phyloP scores from a whole-genome alignment of 2,329 filamentous ascomycete species.

The Penicillium sp. region DNA sequence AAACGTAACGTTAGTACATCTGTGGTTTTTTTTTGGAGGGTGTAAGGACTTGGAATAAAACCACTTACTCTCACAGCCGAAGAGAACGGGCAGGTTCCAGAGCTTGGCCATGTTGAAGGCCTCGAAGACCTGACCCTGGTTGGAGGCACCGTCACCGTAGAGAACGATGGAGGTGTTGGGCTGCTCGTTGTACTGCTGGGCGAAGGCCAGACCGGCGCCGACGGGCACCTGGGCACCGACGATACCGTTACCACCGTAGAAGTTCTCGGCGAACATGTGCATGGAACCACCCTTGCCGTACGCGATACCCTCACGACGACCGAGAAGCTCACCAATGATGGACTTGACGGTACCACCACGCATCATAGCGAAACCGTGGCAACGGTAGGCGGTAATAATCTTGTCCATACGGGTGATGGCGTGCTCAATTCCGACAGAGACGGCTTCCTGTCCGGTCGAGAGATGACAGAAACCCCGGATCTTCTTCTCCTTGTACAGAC shows the following conservation, averaged over 20 bases:
- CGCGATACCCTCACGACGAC: conserved; percentile 91
- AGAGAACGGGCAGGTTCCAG: conserved; percentile 93
- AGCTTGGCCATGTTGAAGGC: conserved; percentile 99
- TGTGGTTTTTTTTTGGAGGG: neutral
- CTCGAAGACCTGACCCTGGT: conserved; percentile 99
- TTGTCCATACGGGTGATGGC: conserved; percentile 89
- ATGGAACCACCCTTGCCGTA: conserved; percentile 99
- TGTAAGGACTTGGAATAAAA: neutral
- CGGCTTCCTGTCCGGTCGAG: conserved; percentile 96
- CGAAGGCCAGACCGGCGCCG: conserved; percentile 93
- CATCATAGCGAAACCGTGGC: conserved; percentile 98
- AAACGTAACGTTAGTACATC: neutral
- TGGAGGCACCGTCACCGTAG: conserved; percentile 97
- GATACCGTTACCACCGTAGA: conserved; percentile 99
- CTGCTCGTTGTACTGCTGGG: conserved; percentile 87
- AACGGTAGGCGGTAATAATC: conserved; percentile 96
- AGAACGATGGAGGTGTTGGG: conserved; percentile 85
- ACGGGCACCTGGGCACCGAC: conserved; percentile 98
- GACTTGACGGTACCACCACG: conserved; percentile 85
- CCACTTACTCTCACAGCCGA: conserved; percentile 92
- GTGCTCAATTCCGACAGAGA: conserved; percentile 95
- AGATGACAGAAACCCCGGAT: conserved; percentile 99
- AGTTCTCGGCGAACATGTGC: conserved; percentile 99
- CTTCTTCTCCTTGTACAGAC: conserved; percentile 99
- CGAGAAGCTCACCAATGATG: conserved; percentile 94